Evolutionary conservation across 78 protist species (phyloP).

Genomic region (Planoprotostelium fungivorum): DNA sequence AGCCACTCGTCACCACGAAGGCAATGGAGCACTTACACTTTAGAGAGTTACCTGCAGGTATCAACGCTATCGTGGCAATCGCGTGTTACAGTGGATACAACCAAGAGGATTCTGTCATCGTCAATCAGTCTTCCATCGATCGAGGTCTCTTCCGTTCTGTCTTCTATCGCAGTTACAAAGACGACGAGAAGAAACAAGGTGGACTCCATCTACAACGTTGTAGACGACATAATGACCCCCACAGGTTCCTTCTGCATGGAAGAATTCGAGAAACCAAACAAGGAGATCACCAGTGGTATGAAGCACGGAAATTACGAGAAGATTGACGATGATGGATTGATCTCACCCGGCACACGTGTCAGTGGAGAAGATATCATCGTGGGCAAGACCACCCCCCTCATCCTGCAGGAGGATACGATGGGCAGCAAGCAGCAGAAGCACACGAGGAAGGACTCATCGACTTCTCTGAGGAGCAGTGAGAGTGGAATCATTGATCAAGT

Average conservation of each 20-base stretch:
- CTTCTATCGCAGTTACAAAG: conserved; percentile 77
- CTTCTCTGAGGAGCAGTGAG: conserved; percentile 73
- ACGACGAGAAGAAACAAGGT: conserved; percentile 56
- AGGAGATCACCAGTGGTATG: conserved; percentile 44
- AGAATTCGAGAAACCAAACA: conserved; percentile 74
- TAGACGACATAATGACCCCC: background rate
- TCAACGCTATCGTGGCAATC: conserved; percentile 97
- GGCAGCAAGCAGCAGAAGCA: conserved; percentile 23
- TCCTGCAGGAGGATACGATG: conserved; percentile 41
- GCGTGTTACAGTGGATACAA: conserved; percentile 98
- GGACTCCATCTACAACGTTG: too few species aligned
- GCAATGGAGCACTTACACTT: conserved; percentile 94
- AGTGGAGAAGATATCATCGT: conserved; percentile 94
- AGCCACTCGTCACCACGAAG: conserved; percentile 96
- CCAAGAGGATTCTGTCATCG: conserved; percentile 99
- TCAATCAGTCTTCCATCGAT: conserved; percentile 96
- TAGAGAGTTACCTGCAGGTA: conserved; percentile 98
- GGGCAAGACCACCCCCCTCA: conserved; percentile 87
- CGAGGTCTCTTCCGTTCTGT: conserved; percentile 98
- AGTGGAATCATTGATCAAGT: conserved; percentile 91
- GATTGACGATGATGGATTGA: conserved; percentile 97
- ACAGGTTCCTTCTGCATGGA: conserved; percentile 58
- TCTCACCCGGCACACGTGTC: conserved; percentile 90
- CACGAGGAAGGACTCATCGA: conserved; percentile 65
- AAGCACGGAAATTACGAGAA: conserved; percentile 69